These are phyloP conservation scores for Fagopyrum homotropicum DNA, from an alignment of 148 eudicot genomes.

Conservation along the genomic window DNA sequence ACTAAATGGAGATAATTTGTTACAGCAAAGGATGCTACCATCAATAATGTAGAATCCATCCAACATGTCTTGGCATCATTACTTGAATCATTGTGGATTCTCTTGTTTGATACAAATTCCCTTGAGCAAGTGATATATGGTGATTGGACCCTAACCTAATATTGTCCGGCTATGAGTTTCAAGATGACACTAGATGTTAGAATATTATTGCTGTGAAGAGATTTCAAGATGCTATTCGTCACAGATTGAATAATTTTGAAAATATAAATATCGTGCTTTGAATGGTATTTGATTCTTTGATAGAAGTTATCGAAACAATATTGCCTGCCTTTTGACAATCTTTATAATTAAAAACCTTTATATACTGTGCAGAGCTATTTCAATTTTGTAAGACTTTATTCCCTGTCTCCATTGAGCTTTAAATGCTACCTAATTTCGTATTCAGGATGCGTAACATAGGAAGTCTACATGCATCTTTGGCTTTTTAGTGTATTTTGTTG, in stretches of 20 bases:
- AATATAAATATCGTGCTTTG: not conserved
- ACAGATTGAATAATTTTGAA: not conserved
- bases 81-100: not conserved
- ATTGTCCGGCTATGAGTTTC: not conserved
- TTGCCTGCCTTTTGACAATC: not conserved
- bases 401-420: not conserved
- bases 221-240: not conserved
- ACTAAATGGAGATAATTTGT: not conserved
- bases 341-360: no score
- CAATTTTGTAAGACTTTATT: no score
- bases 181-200: not conserved
- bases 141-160: not conserved
- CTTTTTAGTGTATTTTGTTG: not conserved
- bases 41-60: not conserved
- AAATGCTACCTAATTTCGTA: not conserved
- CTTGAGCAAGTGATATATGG: not conserved
- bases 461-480: not conserved
- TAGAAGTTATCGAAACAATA: not conserved
- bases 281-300: not conserved
- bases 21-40: not conserved
- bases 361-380: no score
- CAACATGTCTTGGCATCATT: constrained; percentile 1
- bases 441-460: not conserved
- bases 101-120: not conserved
- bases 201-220: not conserved